Evolutionary conservation across 1,284 basidiomycete genomes (phyloP).

Genomic region (Anthracocystis panici-leucophaei): DNA sequence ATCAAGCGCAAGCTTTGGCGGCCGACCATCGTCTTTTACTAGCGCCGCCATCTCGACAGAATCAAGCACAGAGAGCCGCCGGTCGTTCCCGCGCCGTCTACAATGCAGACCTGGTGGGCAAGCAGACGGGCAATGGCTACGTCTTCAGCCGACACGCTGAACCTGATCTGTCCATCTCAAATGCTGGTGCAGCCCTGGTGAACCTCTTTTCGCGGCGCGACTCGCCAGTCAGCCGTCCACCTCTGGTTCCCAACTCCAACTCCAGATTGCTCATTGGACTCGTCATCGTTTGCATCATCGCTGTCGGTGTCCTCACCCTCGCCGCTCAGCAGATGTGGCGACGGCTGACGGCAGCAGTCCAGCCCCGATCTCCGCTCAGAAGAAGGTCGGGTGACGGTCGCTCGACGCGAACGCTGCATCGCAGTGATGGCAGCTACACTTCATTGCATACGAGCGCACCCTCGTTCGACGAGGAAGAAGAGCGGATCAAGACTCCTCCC

Average conservation of each 20-base stretch:
- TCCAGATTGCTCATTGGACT: slow-evolving; percentile 46
- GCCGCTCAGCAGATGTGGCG: slow-evolving; percentile 36
- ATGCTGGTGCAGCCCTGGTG: slow-evolving; percentile 29
- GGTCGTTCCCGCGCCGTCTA: slow-evolving; percentile 6
- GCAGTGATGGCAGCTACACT: slow-evolving; percentile 30
- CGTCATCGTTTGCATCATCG: slow-evolving; percentile 46
- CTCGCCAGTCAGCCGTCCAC: slow-evolving; percentile 38
- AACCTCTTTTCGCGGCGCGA: slow-evolving; percentile 39
- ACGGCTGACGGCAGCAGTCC: slow-evolving; percentile 10
- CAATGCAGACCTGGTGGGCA: slow-evolving; percentile 36
- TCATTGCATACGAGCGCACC: slow-evolving; percentile 15
- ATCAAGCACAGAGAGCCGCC: background rate
- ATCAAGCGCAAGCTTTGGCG: background rate
- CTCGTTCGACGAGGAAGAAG: slow-evolving; percentile 49
- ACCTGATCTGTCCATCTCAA: slow-evolving; percentile 20
- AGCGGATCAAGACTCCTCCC: slow-evolving; percentile 44
- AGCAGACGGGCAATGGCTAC: slow-evolving; percentile 47
- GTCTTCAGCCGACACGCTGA: slow-evolving; percentile 32
- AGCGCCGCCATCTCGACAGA: slow-evolving; percentile 1
- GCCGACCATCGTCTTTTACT: slow-evolving; percentile 1
- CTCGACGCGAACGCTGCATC: slow-evolving; percentile 15
- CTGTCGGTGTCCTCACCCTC: slow-evolving; percentile 40
- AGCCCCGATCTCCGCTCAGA: slow-evolving; percentile 38
- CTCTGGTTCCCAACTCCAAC: slow-evolving; percentile 48
- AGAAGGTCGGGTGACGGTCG: slow-evolving; percentile 36